Percentiles rank a stretch among this genome's conserved stretches.
These are phyloP conservation scores for Trichoderma breve DNA, from an alignment of 2,329 filamentous ascomycete genomes.

Conservation along the genomic window DNA sequence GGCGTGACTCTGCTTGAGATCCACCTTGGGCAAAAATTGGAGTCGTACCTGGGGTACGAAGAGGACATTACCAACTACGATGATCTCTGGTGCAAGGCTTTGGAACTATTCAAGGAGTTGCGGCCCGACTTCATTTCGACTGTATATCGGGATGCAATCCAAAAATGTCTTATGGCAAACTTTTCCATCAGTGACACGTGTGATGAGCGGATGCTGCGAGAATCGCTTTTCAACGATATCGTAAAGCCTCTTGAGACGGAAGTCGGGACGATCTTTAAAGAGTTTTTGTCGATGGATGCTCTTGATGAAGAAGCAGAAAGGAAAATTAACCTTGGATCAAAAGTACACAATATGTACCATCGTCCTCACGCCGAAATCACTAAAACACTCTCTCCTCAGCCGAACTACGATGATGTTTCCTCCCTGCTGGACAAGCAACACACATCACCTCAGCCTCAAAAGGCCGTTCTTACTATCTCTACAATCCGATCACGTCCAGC, in stretches of 20 bases:
- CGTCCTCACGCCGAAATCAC: too few relatives aligned
- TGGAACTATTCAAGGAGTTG: not conserved
- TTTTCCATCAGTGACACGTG: not conserved
- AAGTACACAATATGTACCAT: accelerated
- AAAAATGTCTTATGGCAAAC: not conserved
- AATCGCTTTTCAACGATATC: not conserved
- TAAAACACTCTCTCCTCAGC: too few relatives aligned
- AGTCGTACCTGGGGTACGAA: not conserved
- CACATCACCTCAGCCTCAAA: not conserved
- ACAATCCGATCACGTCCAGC: not conserved
- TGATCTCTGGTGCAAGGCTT: not conserved
- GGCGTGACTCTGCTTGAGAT: not conserved
- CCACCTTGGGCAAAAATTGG: not conserved
- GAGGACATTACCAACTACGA: not conserved
- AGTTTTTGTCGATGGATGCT: not conserved
- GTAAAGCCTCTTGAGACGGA: not conserved
- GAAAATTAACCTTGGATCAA: not conserved
- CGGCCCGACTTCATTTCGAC: not conserved
- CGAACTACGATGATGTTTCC: too few relatives aligned
- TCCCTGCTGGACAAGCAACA: not conserved
- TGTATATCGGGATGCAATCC: not conserved
- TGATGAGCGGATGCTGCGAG: not conserved
- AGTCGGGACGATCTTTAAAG: not conserved
- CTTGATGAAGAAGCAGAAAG: not conserved
- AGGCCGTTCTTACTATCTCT: not conserved